phyloP scores from a whole-genome alignment of 805 yeast genomes.

The Saturnispora besseyi region DNA sequence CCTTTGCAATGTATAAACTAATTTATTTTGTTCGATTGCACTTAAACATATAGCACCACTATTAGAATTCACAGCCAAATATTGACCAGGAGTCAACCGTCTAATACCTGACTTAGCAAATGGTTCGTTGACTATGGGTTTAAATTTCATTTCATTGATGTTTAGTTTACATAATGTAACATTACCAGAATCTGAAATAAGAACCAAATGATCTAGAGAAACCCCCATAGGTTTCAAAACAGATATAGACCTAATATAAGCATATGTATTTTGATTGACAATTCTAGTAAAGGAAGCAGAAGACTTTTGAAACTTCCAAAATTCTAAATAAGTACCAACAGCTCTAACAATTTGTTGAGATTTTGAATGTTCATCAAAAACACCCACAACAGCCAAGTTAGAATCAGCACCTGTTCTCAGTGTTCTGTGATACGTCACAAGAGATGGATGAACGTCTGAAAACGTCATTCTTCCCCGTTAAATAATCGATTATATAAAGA shows the following conservation, averaged over 20 bases:
- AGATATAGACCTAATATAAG: conserved; percentile 45
- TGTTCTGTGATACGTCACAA: conserved; percentile 62
- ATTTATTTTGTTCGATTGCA: conserved; percentile 65
- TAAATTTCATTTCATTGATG: conserved; percentile 27
- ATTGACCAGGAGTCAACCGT: conserved; percentile 67
- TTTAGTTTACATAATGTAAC: conserved; percentile 37
- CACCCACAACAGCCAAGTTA: conserved; percentile 53
- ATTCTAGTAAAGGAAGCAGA: conserved; percentile 46
- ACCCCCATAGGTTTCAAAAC: conserved; percentile 47
- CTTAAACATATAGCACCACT: conserved; percentile 62
- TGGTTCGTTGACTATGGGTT: conserved; percentile 48
- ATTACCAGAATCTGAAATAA: conserved; percentile 77
- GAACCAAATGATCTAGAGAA: conserved; percentile 46
- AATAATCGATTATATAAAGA: neutral
- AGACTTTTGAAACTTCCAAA: conserved; percentile 43
- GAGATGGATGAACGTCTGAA: conserved; percentile 24
- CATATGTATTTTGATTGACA: conserved; percentile 42
- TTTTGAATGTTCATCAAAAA: conserved; percentile 46
- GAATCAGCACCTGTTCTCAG: conserved; percentile 52
- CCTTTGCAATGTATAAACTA: conserved; percentile 46
- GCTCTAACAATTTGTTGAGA: conserved; percentile 57
- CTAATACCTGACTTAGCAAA: conserved; percentile 68
- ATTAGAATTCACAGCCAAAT: conserved; percentile 59
- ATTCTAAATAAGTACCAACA: conserved; percentile 43
- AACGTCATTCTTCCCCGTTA: neutral